Evolutionary conservation across 306 rosid species (phyloP), one percentile per base, ranked within the genome.

Genomic region (Glycine tomentella): DNA sequence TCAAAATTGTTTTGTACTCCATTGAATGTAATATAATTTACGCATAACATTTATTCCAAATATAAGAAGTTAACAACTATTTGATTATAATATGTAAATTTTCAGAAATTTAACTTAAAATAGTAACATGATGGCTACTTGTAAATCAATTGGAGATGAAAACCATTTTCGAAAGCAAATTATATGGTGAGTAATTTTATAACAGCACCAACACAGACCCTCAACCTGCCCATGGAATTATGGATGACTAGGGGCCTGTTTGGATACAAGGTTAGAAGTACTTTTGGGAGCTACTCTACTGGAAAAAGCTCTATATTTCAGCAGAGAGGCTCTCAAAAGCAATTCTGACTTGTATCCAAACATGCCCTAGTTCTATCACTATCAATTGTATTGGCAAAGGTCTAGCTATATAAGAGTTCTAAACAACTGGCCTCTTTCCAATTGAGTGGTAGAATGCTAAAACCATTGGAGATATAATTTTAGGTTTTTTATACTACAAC

Each of bases 81-180:
- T 38, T 59, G 14, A 50, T 57, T 46, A 52, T 11, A 6, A 17
- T 64, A 46, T 74, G 69, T 68, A 65, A 55, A 53, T 55, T 57
- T 49, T 51, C 82, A 69, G 61, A 69, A 48, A 49, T 58, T 58
- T 48, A 53, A 76, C 67, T 13, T 49, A 4, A 34, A 16, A 66
- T 34, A 10, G 44, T 59, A 76, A 51, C 57, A 69, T 57, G 50
- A 46, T 76, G 58, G 48, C 34, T 50, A 50, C 16, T 20, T 58
- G 63, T 17, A 59, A 82, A 69, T 58, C 59, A 50, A 38, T 40
- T 66, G 48, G 67, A 82, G 48, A 72, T 64, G 51, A 53, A 65
- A 81, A 75, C 51, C n/a, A 17, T 57, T 49, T 48, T 33, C 4
- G 8, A 75, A 36, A 48, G 38, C 15, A 55, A 55, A 38, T 63